Conservation (phyloP, 768 basidiomycete genomes). For the Harrya chromipes region DNA sequence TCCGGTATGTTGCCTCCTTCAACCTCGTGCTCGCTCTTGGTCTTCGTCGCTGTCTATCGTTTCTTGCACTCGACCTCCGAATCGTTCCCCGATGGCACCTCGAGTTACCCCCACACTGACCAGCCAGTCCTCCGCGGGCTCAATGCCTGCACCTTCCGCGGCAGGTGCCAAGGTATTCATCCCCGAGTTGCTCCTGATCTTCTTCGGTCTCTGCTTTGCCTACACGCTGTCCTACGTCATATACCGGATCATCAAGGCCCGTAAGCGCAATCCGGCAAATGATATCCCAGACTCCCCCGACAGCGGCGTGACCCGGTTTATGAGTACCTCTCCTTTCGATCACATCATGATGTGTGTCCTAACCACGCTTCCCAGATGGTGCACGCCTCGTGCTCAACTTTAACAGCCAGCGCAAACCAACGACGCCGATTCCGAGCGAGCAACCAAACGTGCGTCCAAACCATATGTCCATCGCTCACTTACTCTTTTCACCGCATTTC, state of each 20-base stretch:
- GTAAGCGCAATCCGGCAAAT: slow-evolving; percentile 9
- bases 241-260: slow-evolving; percentile 24
- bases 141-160: slow-evolving; percentile 1
- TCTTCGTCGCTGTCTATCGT: slow-evolving; percentile 10
- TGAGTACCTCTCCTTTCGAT: slow-evolving; percentile 18
- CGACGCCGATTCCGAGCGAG: background rate
- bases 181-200: slow-evolving; percentile 19
- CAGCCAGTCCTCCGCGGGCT: background rate
- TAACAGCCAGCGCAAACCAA: slow-evolving; percentile 3
- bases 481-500: background rate
- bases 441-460: slow-evolving; percentile 14
- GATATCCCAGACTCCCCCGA: slow-evolving; percentile 21
- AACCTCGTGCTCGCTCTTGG: slow-evolving; percentile 4
- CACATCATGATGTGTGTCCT: background rate
- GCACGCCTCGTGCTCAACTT: slow-evolving; percentile 25
- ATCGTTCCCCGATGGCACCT: slow-evolving; percentile 21
- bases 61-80: slow-evolving; percentile 2
- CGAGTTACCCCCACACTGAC: slow-evolving; percentile 12
- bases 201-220: slow-evolving; percentile 25
- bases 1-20: slow-evolving; percentile 11
- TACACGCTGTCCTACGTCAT: slow-evolving; percentile 27
- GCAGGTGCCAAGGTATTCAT: slow-evolving; percentile 7
- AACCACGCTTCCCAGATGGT: slow-evolving; percentile 13
- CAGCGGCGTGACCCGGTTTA: slow-evolving; percentile 25
- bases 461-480: background rate